Conservation (phyloP, 257 asterid species). For the Sherardia arvensis region DNA sequence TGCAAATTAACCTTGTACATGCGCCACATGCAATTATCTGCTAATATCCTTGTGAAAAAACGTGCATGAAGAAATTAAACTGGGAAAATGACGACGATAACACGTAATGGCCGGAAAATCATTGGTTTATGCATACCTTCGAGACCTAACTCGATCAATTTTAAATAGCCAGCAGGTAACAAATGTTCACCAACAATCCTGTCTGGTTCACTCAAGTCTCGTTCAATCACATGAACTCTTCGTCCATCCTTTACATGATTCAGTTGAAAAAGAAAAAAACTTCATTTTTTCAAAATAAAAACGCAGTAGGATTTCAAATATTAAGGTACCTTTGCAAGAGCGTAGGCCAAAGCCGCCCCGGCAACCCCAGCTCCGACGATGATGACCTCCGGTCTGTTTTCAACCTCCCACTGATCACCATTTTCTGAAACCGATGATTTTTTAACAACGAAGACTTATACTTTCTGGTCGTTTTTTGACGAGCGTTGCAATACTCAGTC, state of each 20-base stretch:
- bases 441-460: not conserved
- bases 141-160: conserved; percentile 59
- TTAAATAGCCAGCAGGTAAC: conserved; percentile 71
- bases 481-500: no score
- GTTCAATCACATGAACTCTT: conserved; percentile 60
- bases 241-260: conserved; percentile 50
- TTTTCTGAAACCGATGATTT: not conserved
- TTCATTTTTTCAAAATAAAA: no score
- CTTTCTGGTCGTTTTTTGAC: not conserved
- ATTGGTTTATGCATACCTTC: conserved; percentile 31
- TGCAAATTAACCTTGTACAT: no score
- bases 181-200: conserved; percentile 75
- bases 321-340: not conserved
- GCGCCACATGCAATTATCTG: no score
- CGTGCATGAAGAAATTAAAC: conserved; percentile 30
- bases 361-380: not conserved
- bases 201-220: conserved; percentile 74
- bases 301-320: not conserved
- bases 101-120: no score
- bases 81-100: no score
- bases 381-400: not conserved
- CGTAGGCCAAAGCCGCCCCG: not conserved
- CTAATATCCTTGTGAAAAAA: no score
- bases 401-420: not conserved
- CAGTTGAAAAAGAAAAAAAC: not conserved